Evolutionary conservation across 345 rosid genomes (phyloP), one percentile per base, ranked within the genome.

Genomic region (Cardiospermum halicacabum): DNA sequence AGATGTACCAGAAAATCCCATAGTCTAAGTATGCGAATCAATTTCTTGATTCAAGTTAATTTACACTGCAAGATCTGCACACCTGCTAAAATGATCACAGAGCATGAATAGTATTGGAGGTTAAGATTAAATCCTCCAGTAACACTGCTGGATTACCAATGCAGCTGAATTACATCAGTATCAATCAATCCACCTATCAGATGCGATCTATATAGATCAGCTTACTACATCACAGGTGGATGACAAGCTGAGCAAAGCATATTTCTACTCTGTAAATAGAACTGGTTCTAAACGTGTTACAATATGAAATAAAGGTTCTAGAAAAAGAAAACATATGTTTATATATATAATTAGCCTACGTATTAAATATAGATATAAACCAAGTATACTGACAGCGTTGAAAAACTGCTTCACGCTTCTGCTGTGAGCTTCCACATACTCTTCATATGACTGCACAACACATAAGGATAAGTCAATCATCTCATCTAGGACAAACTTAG

Each of bases 381-480:
- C 1, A 53, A 66, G 60, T 60, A 80, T 77, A 85, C 98, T 89
- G 65, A 92, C 96, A 72, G 87, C 80, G 24, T 51, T 69, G 73
- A 76, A 78, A 53, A 80, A 61, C 57, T 77, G 87, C 72, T 75
- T 77, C 86, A 78, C 72, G 85, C 82, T 71, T 81, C 85, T 85
- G 83, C 90, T 77, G 73, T 84, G 89, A 62, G 76, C 84, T 75
- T 86, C 97, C 77, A 89, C 82, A 69, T 93, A 93, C 58, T 93
- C 96, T 85, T 93, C 98, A 71, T 93, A 93, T 12, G 98, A 85
- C 97, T 93, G 90, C 85, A 78, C 5, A 72, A 74, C 62, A 58
- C 39, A 76, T 28, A 34, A 74, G 74, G 64, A 31, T 43, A 48
- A 51, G 62, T 26, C 68, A 70, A 27, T 34, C 47, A 45, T 16